Base-by-base conservation (phyloP, 768 basidiomycete species). In the Boletus rubropictus region DNA sequence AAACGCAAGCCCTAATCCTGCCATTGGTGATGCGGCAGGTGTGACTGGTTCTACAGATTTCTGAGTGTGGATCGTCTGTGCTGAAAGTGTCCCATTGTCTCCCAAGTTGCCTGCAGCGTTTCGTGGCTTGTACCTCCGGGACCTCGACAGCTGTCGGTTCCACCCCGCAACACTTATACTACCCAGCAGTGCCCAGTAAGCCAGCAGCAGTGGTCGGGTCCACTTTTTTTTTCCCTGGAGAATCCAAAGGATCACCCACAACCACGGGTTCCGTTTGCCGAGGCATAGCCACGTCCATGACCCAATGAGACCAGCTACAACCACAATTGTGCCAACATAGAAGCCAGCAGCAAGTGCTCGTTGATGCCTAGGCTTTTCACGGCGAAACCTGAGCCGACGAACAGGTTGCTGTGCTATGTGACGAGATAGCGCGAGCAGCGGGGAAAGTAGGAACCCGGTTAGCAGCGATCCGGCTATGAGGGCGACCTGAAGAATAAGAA, bases 381-480 rank as follows among this genome's bases (percentile, higher is more conserved):
- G 78, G 0, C 92, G 94, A 61, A 76, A 80, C 41, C 82, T 83
- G 22, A 95, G 78, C 10, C 94, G 86, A 55, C 75, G 82, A 50
- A 82, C 78, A 3, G 94, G 94, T 18, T 83, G 79, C 55, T 88
- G 89, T 0, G 94, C 93, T 55, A 93, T 86, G 62, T 92, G 85
- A 2, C 96, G 81, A 15, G 94, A 95, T 17, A 98, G 76, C 37
- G 90, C 84, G 15, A 99, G 84, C 34, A 98, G 73, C 0, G 96
- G 96, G 0, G 91, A 91, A n/a, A 99, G 78, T 7, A 97, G 70
- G 67, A 97, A 91, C 12, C 96, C 96, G n/a, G 84, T 84, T 27
- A 98, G 71, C 48, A 98, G 79, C 0, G 92, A 86, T 20, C 96
- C 96, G 4, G 87, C 89, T 39, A 99, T 86, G 38, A 98, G 76